A percentile compares a stretch with the other conserved stretches of the same genome.
phyloP scores from a whole-genome alignment of 2,329 filamentous ascomycete species.

The Aspergillus spinulosporus region DNA sequence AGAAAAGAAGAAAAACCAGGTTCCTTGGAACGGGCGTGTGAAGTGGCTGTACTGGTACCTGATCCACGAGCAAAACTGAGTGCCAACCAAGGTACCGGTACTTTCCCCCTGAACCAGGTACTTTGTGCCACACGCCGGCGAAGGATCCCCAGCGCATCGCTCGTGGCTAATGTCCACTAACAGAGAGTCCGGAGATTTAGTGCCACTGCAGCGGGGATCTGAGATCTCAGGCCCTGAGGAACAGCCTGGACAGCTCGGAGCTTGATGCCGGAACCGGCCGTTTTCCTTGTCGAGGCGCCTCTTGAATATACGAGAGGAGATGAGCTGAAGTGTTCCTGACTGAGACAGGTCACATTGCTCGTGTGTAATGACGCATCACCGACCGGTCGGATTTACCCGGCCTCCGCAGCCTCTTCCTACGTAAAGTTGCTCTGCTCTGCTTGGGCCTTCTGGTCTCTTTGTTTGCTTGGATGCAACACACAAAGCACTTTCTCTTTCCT shows the following conservation, averaged over 20 bases:
- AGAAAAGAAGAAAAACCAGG: not conserved
- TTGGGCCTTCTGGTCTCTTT: not conserved
- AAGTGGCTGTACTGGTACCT: conserved; percentile 1
- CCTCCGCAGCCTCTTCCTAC: conserved; percentile 1
- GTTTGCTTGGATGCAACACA: conserved; percentile 2
- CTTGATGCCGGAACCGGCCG: not conserved
- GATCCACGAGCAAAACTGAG: not conserved
- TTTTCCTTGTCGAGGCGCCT: too few species aligned
- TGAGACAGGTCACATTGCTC: too few species aligned
- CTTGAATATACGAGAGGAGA: too few species aligned
- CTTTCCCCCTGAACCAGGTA: conserved; percentile 3
- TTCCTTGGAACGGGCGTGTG: not conserved
- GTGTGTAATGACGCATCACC: not conserved
- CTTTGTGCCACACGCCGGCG: conserved; percentile 4
- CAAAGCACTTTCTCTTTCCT: not conserved
- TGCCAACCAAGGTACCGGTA: conserved; percentile 8
- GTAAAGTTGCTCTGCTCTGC: not conserved
- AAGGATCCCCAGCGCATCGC: conserved; percentile 2
- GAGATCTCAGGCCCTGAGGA: not conserved
- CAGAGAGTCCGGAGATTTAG: conserved; percentile 5
- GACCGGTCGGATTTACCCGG: conserved; percentile 11
- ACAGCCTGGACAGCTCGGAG: conserved; percentile 1
- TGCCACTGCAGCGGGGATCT: not conserved
- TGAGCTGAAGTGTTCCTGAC: too few species aligned
- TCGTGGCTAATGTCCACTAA: conserved; percentile 3